Conservation (phyloP, 192 early-diverging fungal genomes). For the Coemansia sp. region DNA sequence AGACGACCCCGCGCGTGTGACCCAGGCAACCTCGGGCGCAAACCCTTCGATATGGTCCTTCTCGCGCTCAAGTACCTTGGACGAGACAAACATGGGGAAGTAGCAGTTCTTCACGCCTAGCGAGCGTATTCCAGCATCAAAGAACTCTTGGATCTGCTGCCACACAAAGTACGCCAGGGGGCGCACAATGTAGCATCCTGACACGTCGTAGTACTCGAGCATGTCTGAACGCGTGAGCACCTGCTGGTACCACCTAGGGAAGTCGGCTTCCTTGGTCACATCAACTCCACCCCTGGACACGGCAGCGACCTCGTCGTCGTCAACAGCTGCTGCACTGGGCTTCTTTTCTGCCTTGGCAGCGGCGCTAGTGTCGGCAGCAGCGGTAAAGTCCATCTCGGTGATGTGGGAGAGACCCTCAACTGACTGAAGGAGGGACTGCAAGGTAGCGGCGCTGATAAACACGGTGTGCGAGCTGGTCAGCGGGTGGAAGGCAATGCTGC, state of each 20-base stretch:
- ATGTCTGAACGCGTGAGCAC: conserved; percentile 90
- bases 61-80: conserved; percentile 82
- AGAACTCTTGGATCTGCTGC: conserved; percentile 94
- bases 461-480: conserved; percentile 56
- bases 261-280: conserved; percentile 84
- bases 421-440: conserved; percentile 60
- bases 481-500: conserved; percentile 66
- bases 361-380: conserved; percentile 54
- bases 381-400: conserved; percentile 53
- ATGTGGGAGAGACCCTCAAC: conserved; percentile 58
- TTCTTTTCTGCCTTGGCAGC: conserved; percentile 43
- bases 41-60: conserved; percentile 99
- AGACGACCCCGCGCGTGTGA: conserved; percentile 88
- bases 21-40: conserved; percentile 99
- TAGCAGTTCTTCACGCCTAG: conserved; percentile 96
- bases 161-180: conserved; percentile 95
- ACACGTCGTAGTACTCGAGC: conserved; percentile 98
- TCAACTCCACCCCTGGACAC: conserved; percentile 81
- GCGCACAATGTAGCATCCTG: conserved; percentile 98
- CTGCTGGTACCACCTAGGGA: conserved; percentile 91
- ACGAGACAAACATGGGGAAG: conserved; percentile 99
- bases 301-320: conserved; percentile 43
- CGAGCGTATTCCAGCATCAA: conserved; percentile 84
- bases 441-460: conserved; percentile 56
- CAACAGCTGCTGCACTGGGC: conserved; percentile 51